Base-by-base conservation (phyloP, 1,139 yeast genomes). In the Blastobotrys serpentis region DNA sequence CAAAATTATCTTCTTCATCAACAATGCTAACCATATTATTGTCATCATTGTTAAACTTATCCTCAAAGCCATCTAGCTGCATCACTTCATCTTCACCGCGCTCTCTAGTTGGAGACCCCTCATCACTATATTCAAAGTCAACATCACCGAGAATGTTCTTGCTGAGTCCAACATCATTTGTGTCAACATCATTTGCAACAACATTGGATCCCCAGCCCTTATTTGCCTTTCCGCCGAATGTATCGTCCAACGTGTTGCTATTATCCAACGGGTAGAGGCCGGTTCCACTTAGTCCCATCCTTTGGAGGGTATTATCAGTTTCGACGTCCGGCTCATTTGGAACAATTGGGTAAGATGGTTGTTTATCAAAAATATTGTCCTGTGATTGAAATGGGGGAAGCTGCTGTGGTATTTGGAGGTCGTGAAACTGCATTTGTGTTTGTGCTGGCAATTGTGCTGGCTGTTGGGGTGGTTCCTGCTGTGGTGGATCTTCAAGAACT, bases 401-500 rank as follows among this genome's bases (percentile, higher is more conserved):
- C 5, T 17, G 21, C 22, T 14, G n/a, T n/a, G n/a, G n/a, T n/a
- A n/a, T n/a, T n/a, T n/a, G n/a, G n/a, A n/a, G n/a, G n/a, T n/a
- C n/a, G 37, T 18, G 37, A 14, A 13, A 5, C 44, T 10, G 26
- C 26, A 23, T 23, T 23, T 23, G 26, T 14, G 25, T 19, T 21
- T 42, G 44, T 2, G 30, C 36, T 33, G 25, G 18, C n/a, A 13
- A 11, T 21, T 33, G 42, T 4, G 36, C 7, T 21, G 4, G 42
- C 6, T 38, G 29, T 16, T 40, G 43, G 7, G 19, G 17, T 16
- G 21, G 46, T 3, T 14, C 16, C 34, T 43, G 42, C 33, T 7
- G 25, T 11, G 19, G 36, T 17, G 33, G 42, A 11, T 54, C 52
- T 21, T 56, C 60, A 41, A 59, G 63, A 40, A 69, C 68, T 50